Evolutionary conservation across 2,329 filamentous ascomycete genomes (phyloP).

Genomic region (Seiridium cupressi): DNA sequence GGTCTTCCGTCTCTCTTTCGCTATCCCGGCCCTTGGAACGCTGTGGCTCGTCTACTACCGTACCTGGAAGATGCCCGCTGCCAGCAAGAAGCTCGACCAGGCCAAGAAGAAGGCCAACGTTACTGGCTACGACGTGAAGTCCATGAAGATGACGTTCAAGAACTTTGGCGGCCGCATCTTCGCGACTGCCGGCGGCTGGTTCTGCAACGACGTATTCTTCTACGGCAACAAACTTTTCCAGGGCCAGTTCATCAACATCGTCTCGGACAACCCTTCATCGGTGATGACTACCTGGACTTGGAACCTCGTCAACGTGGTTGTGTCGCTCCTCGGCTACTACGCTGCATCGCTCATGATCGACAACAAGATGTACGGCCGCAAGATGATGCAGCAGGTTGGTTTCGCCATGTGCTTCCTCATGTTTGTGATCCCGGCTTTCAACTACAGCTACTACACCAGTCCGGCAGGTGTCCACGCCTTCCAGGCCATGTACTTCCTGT

Average conservation of each 20-base stretch:
- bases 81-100: conserved; percentile 75
- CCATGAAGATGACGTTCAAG: conserved; percentile 72
- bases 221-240: conserved; percentile 99
- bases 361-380: conserved; percentile 94
- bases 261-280: conserved; percentile 66
- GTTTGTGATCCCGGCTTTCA: conserved; percentile 88
- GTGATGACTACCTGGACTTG: conserved; percentile 88
- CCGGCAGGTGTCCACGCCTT: conserved; percentile 75
- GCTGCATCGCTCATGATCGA: conserved; percentile 85
- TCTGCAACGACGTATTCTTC: conserved; percentile 97
- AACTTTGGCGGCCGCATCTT: conserved; percentile 85
- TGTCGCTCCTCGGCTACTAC: conserved; percentile 88
- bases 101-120: conserved; percentile 86
- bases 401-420: conserved; percentile 93
- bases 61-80: conserved; percentile 89
- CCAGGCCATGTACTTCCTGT: conserved; percentile 98
- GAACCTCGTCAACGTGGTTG: conserved; percentile 87
- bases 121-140: conserved; percentile 88
- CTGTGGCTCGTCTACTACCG: conserved; percentile 96
- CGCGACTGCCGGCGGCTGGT: conserved; percentile 88
- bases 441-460: conserved; percentile 79
- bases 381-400: conserved; percentile 93
- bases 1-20: conserved; percentile 90
- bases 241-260: conserved; percentile 80
- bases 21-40: conserved; percentile 84